phyloP scores from a whole-genome alignment of 495 filamentous ascomycete species.

The Mycothermus thermophilus region DNA sequence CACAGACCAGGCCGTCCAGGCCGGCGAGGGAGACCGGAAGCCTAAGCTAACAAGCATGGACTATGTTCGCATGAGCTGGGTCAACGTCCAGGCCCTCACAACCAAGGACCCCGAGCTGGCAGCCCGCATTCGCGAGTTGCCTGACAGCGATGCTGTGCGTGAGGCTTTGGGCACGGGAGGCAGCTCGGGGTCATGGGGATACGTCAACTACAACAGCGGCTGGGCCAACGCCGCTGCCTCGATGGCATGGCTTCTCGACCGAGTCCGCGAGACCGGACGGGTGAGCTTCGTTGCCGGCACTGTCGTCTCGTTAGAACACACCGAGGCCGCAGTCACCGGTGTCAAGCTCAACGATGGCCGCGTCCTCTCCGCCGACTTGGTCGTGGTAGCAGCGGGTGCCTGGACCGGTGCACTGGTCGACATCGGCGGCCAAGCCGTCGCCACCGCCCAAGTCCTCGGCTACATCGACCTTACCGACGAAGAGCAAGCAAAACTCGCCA shows the following conservation, averaged over 20 bases:
- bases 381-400: constrained; percentile 70
- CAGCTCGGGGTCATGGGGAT: constrained; percentile 50
- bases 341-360: constrained; percentile 41
- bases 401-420: constrained; percentile 71
- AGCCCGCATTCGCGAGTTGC: constrained; percentile 39
- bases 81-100: constrained; percentile 41
- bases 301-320: constrained; percentile 41
- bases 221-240: constrained; percentile 73
- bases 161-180: constrained; percentile 34
- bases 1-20: constrained; percentile 9
- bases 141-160: constrained; percentile 35
- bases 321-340: constrained; percentile 28
- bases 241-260: constrained; percentile 46
- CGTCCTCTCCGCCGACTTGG: constrained; percentile 51
- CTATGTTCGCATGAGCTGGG: constrained; percentile 54
- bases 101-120: constrained; percentile 23
- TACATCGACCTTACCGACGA: constrained; percentile 58
- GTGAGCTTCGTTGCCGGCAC: constrained; percentile 51
- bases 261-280: constrained; percentile 41
- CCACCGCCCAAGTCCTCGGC: constrained; percentile 67
- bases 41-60: constrained; percentile 36
- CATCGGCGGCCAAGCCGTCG: constrained; percentile 55
- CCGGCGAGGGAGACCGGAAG: constrained; percentile 23
- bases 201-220: constrained; percentile 66
- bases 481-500: constrained; percentile 48